A percentile compares a stretch with the other conserved stretches of the same genome.
Conservation (phyloP, 2,329 filamentous ascomycete species). For the Bipolaris gigantea region DNA sequence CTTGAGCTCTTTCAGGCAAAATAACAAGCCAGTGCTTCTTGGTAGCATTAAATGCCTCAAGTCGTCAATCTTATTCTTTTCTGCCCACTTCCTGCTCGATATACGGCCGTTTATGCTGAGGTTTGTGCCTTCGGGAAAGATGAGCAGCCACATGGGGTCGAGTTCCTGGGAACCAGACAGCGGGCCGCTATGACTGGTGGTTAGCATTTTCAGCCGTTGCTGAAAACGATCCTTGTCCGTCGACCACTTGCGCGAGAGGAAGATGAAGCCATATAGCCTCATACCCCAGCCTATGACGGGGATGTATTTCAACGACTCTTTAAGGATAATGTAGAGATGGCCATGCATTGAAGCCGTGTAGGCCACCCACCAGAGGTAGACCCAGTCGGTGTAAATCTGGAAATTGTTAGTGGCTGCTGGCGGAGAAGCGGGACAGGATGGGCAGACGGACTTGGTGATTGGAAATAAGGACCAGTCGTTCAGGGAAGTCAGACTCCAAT, state of each 20-base stretch:
- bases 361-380: conserved; percentile 91
- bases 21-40: conserved; percentile 77
- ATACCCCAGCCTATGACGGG: conserved; percentile 82
- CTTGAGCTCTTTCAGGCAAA: conserved; percentile 75
- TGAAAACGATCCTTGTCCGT: conserved; percentile 74
- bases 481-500: conserved; percentile 75
- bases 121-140: conserved; percentile 89
- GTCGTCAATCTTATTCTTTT: conserved; percentile 71
- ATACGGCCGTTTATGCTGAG: conserved; percentile 70
- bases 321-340: conserved; percentile 86
- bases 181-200: conserved; percentile 48
- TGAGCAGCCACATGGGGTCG: conserved; percentile 85
- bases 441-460: conserved; percentile 67
- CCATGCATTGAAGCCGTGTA: conserved; percentile 81
- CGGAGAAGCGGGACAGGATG: neutral
- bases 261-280: conserved; percentile 87
- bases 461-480: conserved; percentile 77
- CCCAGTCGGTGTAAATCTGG: conserved; percentile 82
- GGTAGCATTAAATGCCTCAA: conserved; percentile 73
- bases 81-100: conserved; percentile 73
- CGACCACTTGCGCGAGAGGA: conserved; percentile 88
- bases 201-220: conserved; percentile 73
- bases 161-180: conserved; percentile 52
- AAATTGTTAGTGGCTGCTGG: conserved; percentile 14
- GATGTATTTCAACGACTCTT: conserved; percentile 81